Evolutionary conservation across 2,329 filamentous ascomycete species (phyloP), one percentile per base, ranked within the genome.

Genomic region (Colletotrichum theobromicola): DNA sequence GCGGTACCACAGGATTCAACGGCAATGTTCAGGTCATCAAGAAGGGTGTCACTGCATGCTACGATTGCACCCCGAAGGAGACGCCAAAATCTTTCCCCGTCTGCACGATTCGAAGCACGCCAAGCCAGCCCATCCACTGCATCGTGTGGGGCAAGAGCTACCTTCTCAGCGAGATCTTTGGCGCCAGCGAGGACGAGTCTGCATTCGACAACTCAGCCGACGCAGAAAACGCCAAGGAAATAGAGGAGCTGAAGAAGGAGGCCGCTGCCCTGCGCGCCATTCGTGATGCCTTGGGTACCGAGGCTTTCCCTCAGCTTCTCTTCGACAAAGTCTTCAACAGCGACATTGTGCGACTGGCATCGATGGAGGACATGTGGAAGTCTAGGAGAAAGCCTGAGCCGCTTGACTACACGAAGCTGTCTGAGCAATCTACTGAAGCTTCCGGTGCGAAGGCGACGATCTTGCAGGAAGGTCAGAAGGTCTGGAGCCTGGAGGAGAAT

Each of bases 141-240:
- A 99, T 99, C 76, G 96, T 99, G 3, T 99, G 97, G 97, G 96
- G 91, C 24, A 99, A 98, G 86, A 98, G 95, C 82, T 99, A 98
- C 83, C 89, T 99, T 10, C 90, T 99, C 75, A 97, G 95, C 77
- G 97, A 99, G 83, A 92, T 99, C 9, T 99, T 98, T 79, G 97
- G 97, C 21, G 91, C 92, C 4, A 97, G 95, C 79, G 96, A 98
- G 83, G 95, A 98, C 75, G 94, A 96, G 76, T 90, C 94, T 2
- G 90, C 92, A 2, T 90, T 98, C 76, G 96, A 98, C 80, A 91
- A 94, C 77, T 93, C 94, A 2, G 91, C 93, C 78, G 93, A 97
- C 81, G 89, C 91, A 8, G 95, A 98, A 64, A 98, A 98, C 83
- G 87, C 93, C 7, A 87, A 93, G 65, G 97, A 99, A 84, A 98